These are phyloP conservation scores for Nyctanthes arbortristis DNA, from an alignment of 257 asterid genomes.

Conservation along the genomic window DNA sequence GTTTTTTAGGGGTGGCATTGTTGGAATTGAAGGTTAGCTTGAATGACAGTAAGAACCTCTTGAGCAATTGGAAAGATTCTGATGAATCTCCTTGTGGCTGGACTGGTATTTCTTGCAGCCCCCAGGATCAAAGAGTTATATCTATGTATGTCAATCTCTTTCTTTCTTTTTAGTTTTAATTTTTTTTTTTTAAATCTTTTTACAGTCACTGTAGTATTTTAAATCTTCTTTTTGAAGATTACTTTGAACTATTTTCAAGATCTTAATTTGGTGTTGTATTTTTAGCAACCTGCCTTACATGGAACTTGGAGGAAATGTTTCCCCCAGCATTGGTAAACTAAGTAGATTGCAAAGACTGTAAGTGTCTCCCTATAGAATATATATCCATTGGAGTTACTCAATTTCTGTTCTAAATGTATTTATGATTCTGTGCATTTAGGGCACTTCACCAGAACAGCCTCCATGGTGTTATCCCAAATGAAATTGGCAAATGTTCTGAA, in stretches of 20 bases:
- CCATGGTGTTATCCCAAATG: slow-evolving; percentile 80
- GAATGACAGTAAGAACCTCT: slow-evolving; percentile 70
- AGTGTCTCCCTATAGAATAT: no score
- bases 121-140: slow-evolving; percentile 69
- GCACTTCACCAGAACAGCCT: slow-evolving; percentile 93
- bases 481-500: slow-evolving; percentile 68
- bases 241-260: not conserved
- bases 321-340: slow-evolving; percentile 82
- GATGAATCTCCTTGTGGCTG: slow-evolving; percentile 84
- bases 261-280: slow-evolving; percentile 10
- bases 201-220: no score
- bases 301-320: slow-evolving; percentile 86
- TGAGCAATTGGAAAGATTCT: slow-evolving; percentile 71
- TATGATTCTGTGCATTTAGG: slow-evolving; percentile 36
- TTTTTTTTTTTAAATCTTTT: not conserved
- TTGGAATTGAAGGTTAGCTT: slow-evolving; percentile 79
- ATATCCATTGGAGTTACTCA: not conserved
- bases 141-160: slow-evolving; percentile 61
- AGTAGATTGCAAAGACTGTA: slow-evolving; percentile 77
- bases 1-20: slow-evolving; percentile 57
- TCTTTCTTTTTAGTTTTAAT: not conserved
- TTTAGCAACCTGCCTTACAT: slow-evolving; percentile 80
- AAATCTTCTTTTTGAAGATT: no score
- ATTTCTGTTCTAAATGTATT: slow-evolving; percentile 2
- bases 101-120: slow-evolving; percentile 88